Conservation (phyloP, 164 flowering plant species). For the Taxillus chinensis region DNA sequence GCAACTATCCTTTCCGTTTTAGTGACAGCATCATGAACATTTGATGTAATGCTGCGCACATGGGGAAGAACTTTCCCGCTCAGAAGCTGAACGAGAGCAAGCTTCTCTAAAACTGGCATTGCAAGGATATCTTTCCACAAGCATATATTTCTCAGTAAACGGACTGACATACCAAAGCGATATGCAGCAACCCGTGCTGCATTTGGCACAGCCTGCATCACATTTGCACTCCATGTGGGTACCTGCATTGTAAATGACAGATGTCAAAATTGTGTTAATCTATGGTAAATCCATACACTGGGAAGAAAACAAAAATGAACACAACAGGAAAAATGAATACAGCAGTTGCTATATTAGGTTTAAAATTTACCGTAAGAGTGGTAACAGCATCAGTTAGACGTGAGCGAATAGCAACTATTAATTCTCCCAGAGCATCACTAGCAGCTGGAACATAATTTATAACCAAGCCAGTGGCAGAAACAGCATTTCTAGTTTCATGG, state of each 20-base stretch:
- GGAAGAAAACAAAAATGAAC: background rate
- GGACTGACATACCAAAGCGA: conserved; percentile 76
- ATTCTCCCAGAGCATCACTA: conserved; percentile 56
- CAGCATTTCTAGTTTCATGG: conserved; percentile 65
- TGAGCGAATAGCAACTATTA: conserved; percentile 49
- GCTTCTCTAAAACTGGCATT: conserved; percentile 56
- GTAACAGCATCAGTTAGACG: conserved; percentile 71
- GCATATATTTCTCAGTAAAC: conserved; percentile 78
- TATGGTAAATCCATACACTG: background rate
- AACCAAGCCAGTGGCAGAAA: conserved; percentile 64
- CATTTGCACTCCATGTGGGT: conserved; percentile 73
- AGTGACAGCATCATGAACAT: conserved; percentile 80
- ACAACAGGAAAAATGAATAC: background rate
- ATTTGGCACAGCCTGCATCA: conserved; percentile 68
- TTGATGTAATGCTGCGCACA: conserved; percentile 45
- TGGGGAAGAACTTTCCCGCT: conserved; percentile 79
- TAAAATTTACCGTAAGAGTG: conserved; percentile 41
- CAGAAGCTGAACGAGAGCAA: conserved; percentile 81
- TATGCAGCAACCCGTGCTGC: conserved; percentile 82
- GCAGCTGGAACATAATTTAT: conserved; percentile 53
- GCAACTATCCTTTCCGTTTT: conserved; percentile 77
- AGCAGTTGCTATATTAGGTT: background rate
- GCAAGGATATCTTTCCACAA: conserved; percentile 85
- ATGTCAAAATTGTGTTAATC: background rate
- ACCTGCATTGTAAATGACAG: conserved; percentile 33